Percentiles rank a stretch among this genome's conserved stretches.
These are phyloP conservation scores for Hanseniaspora lindneri DNA, from an alignment of 805 yeast species.

Conservation along the genomic window DNA sequence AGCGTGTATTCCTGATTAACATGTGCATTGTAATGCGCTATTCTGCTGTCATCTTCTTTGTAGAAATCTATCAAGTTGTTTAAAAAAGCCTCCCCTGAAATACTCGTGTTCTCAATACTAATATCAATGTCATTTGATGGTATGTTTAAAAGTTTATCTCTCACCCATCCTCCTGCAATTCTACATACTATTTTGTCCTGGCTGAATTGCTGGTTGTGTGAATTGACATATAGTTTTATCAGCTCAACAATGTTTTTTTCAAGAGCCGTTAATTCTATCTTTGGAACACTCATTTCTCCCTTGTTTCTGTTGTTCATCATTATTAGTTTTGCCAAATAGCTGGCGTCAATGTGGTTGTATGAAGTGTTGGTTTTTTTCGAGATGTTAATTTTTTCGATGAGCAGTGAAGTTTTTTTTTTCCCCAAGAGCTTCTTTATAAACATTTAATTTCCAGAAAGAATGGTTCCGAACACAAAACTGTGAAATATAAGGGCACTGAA, in stretches of 20 bases:
- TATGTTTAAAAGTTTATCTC: constrained; percentile 78
- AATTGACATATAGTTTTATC: constrained; percentile 1
- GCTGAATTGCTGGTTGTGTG: neutral
- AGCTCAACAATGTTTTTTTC: constrained; percentile 20
- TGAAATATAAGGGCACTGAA: neutral
- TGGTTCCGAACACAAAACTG: too few species aligned
- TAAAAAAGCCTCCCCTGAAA: constrained; percentile 83
- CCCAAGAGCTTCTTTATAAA: neutral
- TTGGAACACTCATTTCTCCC: neutral
- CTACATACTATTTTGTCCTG: constrained; percentile 41
- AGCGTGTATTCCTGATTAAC: neutral
- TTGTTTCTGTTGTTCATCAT: neutral
- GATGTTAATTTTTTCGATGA: neutral
- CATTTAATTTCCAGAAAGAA: neutral
- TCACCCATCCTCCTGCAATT: constrained; percentile 97
- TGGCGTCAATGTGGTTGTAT: neutral
- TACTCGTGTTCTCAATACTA: constrained; percentile 52
- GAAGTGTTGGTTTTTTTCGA: neutral
- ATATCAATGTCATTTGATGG: constrained; percentile 82
- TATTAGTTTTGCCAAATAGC: neutral
- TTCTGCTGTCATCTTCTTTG: constrained; percentile 21
- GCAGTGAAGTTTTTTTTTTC: neutral
- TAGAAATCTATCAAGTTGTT: constrained; percentile 19
- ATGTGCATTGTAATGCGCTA: neutral
- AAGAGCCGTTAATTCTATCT: neutral